Evolutionary conservation across 2,329 filamentous ascomycete genomes (phyloP).

Genomic region (Alternaria sp.): DNA sequence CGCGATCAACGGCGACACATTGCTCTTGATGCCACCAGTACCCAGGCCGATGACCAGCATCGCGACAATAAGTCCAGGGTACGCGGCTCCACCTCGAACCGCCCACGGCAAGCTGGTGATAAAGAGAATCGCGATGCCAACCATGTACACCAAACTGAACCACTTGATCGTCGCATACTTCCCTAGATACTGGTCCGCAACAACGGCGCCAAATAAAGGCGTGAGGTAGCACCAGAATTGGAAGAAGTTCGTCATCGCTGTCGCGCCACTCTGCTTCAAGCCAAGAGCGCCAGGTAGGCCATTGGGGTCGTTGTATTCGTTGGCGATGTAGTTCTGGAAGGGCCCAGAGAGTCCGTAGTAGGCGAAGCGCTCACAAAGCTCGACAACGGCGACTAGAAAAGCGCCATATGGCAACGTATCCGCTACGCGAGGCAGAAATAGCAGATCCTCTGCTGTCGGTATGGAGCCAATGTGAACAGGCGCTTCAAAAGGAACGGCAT

Average conservation of each 20-base stretch:
- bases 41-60: constrained; percentile 75
- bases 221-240: constrained; percentile 58
- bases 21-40: constrained; percentile 82
- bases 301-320: constrained; percentile 47
- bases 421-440: constrained; percentile 43
- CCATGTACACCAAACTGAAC: constrained; percentile 67
- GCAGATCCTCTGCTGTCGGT: constrained; percentile 35
- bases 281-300: constrained; percentile 52
- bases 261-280: constrained; percentile 52
- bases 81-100: constrained; percentile 64
- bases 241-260: constrained; percentile 56
- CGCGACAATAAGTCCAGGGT: constrained; percentile 68
- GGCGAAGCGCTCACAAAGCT: constrained; percentile 58
- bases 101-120: constrained; percentile 68
- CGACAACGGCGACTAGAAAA: constrained; percentile 57
- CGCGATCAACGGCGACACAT: constrained; percentile 64
- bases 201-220: constrained; percentile 56
- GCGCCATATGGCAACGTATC: constrained; percentile 55
- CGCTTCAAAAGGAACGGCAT: constrained; percentile 1
- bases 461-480: constrained; percentile 26
- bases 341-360: constrained; percentile 55
- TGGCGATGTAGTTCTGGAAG: constrained; percentile 59
- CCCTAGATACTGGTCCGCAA: constrained; percentile 72
- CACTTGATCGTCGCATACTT: constrained; percentile 74
- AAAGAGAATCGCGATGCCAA: constrained; percentile 71